Evolutionary conservation across 2,329 filamentous ascomycete genomes (phyloP), one percentile per base, ranked within the genome.

Genomic region (Xylaria sp.): DNA sequence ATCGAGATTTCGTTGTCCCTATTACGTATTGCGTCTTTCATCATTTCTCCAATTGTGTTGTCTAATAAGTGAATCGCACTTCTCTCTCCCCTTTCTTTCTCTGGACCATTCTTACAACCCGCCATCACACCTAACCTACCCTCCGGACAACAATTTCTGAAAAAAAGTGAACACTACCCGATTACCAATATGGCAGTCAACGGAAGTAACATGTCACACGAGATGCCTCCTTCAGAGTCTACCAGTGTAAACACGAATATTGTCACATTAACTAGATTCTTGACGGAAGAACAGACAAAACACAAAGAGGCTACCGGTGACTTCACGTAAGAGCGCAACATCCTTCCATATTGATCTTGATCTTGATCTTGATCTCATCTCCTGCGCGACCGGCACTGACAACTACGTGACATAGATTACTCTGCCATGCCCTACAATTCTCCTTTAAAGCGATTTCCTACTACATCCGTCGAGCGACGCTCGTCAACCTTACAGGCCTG

Each of bases 401-500:
- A 15, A n/a, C 53, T 8, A 10, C 13, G 10, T 28, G 39, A 32
- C 32, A 60, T 76, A 97, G 94, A 76, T 88, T 99, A 61, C 89
- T 99, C 68, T 97, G 94, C 87, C 96, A 99, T 81, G 94, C 96
- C 68, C 92, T 99, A 67, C 96, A 98, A 82, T 99, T 98, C 86
- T 95, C 96, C 72, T 99, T 99, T 91, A 99, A 99, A 86, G 97
- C 93, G 73, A 99, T 99, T 81, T 93, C 96, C 76, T 97, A 98
- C 87, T 99, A 97, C 86, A 99, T 99, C 82, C 94, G 95, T 77
- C 91, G 96, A 81, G 94, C 95, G 41, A 95, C 93, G 28, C 86
- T 99, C 72, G 95, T 98, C 84, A 97, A 97, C 85, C 89, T 99
- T 70, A 97, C 93, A 60, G 96, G 96, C 69, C 90, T 99, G 57